Base-by-base conservation (phyloP, 2,329 filamentous ascomycete genomes). In the Colletotrichum sp. region DNA sequence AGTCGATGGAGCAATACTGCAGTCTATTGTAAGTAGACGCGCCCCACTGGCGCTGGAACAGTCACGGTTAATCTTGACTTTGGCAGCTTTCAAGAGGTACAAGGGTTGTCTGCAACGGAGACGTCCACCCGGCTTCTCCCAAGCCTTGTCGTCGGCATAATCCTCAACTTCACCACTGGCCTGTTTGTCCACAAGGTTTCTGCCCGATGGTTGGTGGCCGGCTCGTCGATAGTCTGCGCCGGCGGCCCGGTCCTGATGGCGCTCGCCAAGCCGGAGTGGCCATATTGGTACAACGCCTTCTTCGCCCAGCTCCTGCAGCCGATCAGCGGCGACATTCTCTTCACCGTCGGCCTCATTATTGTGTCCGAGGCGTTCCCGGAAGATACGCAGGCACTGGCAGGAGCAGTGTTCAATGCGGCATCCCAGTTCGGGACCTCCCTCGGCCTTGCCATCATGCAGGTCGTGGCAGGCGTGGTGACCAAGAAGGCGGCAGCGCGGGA, bases 371-470 rank as follows among this genome's bases (percentile, higher is more conserved):
- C 85, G 4, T 93, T 92, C 76, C 88, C 90, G 0, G 84, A 87
- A n/a, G 83, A 90, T 10, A 91, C 87, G 1, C 91, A 93, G 73
- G 89, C 89, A 0, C 83, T 93, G 1, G 91, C 90, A 0, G 92
- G 91, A 0, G 91, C 90, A 0, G 91, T 93, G 0, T 93, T 93
- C 81, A 92, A 91, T 76, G 92, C 90, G 0, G 84, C 89, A 1
- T 83, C 87, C 0, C 90, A 93, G 77, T 88, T 93, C 71, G 91
- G 91, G 0, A 88, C 82, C n/a, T 85, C 87, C 0, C 81, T 91
- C 21, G 89, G 88, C 2, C 75, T 90, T 10, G 87, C 88, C 1
- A 78, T 88, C 2, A 84, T 89, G 73, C 87, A 88, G 71, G 85
- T 89, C 2, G 84, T 90, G 5, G 84, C 85, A 0, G 81, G 82